Percentiles rank a stretch among this genome's conserved stretches.
Evolutionary conservation across 805 yeast genomes (phyloP).

Genomic region (Saccharomycopsis amapae): DNA sequence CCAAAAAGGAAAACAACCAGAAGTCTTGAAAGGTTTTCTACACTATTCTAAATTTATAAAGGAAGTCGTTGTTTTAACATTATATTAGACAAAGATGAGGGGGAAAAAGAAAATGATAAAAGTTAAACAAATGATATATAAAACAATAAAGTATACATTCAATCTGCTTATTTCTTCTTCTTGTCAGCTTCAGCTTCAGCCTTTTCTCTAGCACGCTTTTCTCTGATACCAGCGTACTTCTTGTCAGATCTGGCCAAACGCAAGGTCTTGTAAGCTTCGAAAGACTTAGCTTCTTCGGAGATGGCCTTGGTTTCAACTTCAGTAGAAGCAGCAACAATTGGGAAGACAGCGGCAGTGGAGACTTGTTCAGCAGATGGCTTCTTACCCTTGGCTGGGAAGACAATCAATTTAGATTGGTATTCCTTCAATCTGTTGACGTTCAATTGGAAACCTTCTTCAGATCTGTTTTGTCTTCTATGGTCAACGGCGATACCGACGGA

Average conservation of each 20-base stretch:
- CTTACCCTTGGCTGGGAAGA: slow-evolving; percentile 89
- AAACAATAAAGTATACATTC: slow-evolving; percentile 1
- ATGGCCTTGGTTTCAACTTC: slow-evolving; percentile 88
- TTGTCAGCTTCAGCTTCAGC: slow-evolving; percentile 99
- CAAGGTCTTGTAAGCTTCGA: slow-evolving; percentile 88
- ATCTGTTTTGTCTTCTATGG: slow-evolving; percentile 99
- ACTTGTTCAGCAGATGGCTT: slow-evolving; percentile 73
- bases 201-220: slow-evolving; percentile 92
- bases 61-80: neutral
- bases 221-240: slow-evolving; percentile 93
- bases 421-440: slow-evolving; percentile 96
- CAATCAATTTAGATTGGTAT: slow-evolving; percentile 91
- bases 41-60: neutral
- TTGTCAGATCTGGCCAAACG: slow-evolving; percentile 93
- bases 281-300: slow-evolving; percentile 51
- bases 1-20: too few species aligned
- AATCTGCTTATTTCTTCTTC: slow-evolving; percentile 66
- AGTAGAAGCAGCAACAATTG: slow-evolving; percentile 71
- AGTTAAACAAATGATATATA: neutral
- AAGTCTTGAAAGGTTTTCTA: too few species aligned
- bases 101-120: neutral
- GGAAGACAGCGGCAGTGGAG: slow-evolving; percentile 77
- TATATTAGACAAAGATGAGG: neutral
- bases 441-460: slow-evolving; percentile 87
- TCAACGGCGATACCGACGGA: slow-evolving; percentile 98